Evolutionary conservation across 345 rosid genomes (phyloP).

Genomic region (Draba incana): DNA sequence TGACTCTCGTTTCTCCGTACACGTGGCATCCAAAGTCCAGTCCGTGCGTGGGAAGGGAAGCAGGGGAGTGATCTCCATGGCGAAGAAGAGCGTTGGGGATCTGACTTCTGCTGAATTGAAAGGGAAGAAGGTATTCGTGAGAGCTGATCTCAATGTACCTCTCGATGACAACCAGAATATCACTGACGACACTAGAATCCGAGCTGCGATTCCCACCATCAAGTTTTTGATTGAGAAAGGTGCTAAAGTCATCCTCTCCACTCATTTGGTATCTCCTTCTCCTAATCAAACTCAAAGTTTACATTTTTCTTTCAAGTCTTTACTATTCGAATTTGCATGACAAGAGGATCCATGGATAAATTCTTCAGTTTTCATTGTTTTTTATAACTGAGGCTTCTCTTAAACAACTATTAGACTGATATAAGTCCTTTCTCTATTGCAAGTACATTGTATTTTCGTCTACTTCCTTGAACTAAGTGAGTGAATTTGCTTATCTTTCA

Average conservation of each 20-base stretch:
- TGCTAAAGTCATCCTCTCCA: conserved; percentile 91
- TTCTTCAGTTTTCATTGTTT: too few relatives aligned
- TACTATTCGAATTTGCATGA: too few relatives aligned
- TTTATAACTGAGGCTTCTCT: too few relatives aligned
- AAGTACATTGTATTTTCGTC: too few relatives aligned
- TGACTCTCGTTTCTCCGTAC: conserved; percentile 54
- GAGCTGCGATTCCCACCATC: conserved; percentile 91
- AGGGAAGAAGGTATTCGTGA: conserved; percentile 88
- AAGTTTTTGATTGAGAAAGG: conserved; percentile 90
- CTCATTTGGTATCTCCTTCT: conserved; percentile 65
- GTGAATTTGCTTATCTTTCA: conserved; percentile 32
- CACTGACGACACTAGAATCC: conserved; percentile 86
- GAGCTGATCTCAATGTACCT: conserved; percentile 93
- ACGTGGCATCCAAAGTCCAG: conserved; percentile 53
- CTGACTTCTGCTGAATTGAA: conserved; percentile 69
- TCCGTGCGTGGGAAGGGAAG: conserved; percentile 43
- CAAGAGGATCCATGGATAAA: too few relatives aligned
- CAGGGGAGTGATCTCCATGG: conserved; percentile 67
- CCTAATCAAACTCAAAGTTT: too few relatives aligned
- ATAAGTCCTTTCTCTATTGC: too few relatives aligned
- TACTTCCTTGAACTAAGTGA: too few relatives aligned
- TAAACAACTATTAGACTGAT: too few relatives aligned
- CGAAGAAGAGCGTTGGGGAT: conserved; percentile 94
- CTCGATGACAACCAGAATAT: conserved; percentile 82
- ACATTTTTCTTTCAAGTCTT: too few relatives aligned